These are phyloP conservation scores for Ceratocystis colombiana DNA, from an alignment of 2,329 filamentous ascomycete genomes.

Conservation along the genomic window DNA sequence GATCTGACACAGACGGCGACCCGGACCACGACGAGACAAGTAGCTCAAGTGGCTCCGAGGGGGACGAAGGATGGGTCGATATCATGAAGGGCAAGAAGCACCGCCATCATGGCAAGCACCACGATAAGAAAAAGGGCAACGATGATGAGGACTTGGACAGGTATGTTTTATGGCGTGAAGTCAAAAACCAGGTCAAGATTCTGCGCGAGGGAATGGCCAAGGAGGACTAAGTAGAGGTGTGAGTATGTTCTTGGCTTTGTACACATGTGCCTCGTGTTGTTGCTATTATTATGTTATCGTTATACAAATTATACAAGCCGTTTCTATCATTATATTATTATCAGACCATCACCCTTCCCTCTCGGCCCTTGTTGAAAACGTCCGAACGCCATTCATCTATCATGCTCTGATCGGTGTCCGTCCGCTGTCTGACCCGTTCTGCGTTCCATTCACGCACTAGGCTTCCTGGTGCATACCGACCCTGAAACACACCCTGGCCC, in stretches of 20 bases:
- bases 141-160: constrained; percentile 35
- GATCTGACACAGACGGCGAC: constrained; percentile 13
- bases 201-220: constrained; percentile 48
- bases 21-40: background rate
- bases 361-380: background rate
- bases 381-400: constrained; percentile 61
- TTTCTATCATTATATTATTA: background rate
- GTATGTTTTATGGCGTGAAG: constrained; percentile 49
- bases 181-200: constrained; percentile 53
- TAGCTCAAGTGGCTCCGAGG: constrained; percentile 20
- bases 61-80: constrained; percentile 35
- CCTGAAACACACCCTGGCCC: constrained; percentile 57
- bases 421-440: constrained; percentile 58
- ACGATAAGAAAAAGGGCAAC: background rate
- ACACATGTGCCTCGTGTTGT: too few relatives aligned
- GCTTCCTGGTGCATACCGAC: constrained; percentile 79
- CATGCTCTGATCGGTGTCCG: constrained; percentile 65
- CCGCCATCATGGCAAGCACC: background rate
- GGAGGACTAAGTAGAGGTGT: background rate
- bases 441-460: constrained; percentile 83
- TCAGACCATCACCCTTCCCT: background rate
- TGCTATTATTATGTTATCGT: background rate
- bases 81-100: constrained; percentile 29
- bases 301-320: background rate
- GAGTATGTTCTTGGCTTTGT: background rate